Evolutionary conservation across 2,329 filamentous ascomycete genomes (phyloP).

Genomic region (Paecilomyces niveus): DNA sequence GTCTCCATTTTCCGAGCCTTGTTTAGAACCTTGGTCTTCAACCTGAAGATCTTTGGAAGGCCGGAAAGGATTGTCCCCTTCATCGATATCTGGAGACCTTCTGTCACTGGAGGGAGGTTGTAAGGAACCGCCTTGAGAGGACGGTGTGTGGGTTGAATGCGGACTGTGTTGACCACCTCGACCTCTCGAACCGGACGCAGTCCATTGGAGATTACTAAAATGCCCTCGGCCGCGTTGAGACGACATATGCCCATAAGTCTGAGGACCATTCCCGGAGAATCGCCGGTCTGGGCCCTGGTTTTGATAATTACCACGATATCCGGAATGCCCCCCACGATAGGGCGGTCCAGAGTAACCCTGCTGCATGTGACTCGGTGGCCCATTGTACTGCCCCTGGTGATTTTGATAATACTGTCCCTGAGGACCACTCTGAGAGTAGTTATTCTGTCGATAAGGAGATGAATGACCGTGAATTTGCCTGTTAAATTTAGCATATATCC

Average conservation of each 20-base stretch:
- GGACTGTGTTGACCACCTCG: slow-evolving; percentile 40
- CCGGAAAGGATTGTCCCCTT: slow-evolving; percentile 55
- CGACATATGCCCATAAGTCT: slow-evolving; percentile 35
- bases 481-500: slow-evolving; percentile 9
- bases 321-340: slow-evolving; percentile 46
- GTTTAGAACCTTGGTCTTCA: slow-evolving; percentile 54
- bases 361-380: slow-evolving; percentile 52
- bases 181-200: slow-evolving; percentile 48
- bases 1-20: slow-evolving; percentile 28
- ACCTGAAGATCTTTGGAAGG: slow-evolving; percentile 59
- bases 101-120: slow-evolving; percentile 28
- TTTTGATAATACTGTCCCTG: slow-evolving; percentile 51
- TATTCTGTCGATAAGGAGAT: slow-evolving; percentile 52
- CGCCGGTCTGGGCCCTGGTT: slow-evolving; percentile 39
- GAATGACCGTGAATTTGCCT: slow-evolving; percentile 52
- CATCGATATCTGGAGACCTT: slow-evolving; percentile 35
- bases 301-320: slow-evolving; percentile 56
- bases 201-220: slow-evolving; percentile 68
- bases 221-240: slow-evolving; percentile 50
- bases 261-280: slow-evolving; percentile 39
- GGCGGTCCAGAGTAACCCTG: slow-evolving; percentile 43
- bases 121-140: slow-evolving; percentile 23
- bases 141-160: slow-evolving; percentile 30
- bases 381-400: slow-evolving; percentile 42
- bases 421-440: slow-evolving; percentile 48